These are phyloP conservation scores for Lasiodiplodia gonubiensis DNA, from an alignment of 2,329 filamentous ascomycete genomes.

Conservation along the genomic window DNA sequence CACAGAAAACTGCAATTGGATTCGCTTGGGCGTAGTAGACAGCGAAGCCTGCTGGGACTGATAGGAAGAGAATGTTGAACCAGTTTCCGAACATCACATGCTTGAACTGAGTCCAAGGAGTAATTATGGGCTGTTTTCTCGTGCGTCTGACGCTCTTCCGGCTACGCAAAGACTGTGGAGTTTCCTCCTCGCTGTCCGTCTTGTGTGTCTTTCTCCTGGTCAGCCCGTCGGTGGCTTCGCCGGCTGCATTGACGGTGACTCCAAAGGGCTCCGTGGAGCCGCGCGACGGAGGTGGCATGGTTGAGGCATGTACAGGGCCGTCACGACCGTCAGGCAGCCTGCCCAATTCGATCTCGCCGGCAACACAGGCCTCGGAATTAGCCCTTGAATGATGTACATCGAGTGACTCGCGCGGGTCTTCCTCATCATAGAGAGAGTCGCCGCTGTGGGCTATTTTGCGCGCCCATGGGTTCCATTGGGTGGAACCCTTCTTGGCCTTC, in stretches of 20 bases:
- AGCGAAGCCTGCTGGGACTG: constrained; percentile 77
- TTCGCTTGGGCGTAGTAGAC: constrained; percentile 66
- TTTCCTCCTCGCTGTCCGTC: background rate
- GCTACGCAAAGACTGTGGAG: background rate
- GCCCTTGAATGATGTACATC: constrained; percentile 6
- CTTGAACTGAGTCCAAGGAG: constrained; percentile 61
- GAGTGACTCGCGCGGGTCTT: constrained; percentile 34
- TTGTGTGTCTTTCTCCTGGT: background rate
- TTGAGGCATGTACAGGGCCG: constrained; percentile 5
- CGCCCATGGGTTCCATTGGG: constrained; percentile 31
- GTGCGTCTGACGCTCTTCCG: constrained; percentile 7
- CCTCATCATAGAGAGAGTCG: constrained; percentile 35
- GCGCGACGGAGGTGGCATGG: constrained; percentile 16
- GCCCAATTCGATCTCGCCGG: constrained; percentile 5
- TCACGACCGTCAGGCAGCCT: background rate
- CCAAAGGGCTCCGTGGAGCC: constrained; percentile 1
- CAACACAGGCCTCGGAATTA: constrained; percentile 18
- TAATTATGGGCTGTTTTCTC: constrained; percentile 33
- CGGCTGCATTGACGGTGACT: background rate
- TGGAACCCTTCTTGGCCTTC: constrained; percentile 39
- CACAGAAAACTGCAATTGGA: constrained; percentile 66
- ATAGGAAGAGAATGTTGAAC: constrained; percentile 84
- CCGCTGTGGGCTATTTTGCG: constrained; percentile 21
- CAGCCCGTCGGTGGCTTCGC: constrained; percentile 2
- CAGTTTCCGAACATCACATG: constrained; percentile 80